Evolutionary conservation across 176 grass and related monocot species (phyloP).

Genomic region (Avena eriantha): DNA sequence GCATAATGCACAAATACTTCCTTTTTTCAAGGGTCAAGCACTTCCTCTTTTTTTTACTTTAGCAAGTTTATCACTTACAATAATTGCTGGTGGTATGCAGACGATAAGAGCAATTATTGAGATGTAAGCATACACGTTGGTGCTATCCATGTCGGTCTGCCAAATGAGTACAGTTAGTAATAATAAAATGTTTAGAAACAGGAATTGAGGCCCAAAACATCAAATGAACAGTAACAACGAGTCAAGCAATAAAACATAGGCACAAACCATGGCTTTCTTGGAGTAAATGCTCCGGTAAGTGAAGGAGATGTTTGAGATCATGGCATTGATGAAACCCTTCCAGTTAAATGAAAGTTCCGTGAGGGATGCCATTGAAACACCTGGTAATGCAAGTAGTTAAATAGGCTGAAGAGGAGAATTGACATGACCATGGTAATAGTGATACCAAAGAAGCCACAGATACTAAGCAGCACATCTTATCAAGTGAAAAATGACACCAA

Average conservation of each 20-base stretch:
- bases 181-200: constrained; percentile 14
- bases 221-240: constrained; percentile 7
- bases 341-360: constrained; percentile 99
- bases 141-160: constrained; percentile 99
- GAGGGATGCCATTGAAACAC: constrained; percentile 97
- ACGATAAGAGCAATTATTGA: constrained; percentile 93
- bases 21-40: too few species aligned
- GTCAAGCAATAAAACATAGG: constrained; percentile 19
- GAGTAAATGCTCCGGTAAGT: constrained; percentile 99
- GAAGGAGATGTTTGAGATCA: constrained; percentile 99
- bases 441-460: not conserved
- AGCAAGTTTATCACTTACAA: constrained; percentile 65
- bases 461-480: not conserved
- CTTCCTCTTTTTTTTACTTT: not conserved
- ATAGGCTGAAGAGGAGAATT: constrained; percentile 40
- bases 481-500: constrained; percentile 12
- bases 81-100: constrained; percentile 89
- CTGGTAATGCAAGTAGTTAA: constrained; percentile 59
- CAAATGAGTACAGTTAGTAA: constrained; percentile 40
- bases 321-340: constrained; percentile 94
- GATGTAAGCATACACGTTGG: constrained; percentile 98
- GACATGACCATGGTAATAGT: not conserved
- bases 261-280: constrained; percentile 97
- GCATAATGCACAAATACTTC: not conserved
- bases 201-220: not conserved